A percentile compares a stretch with the other conserved stretches of the same genome.
Evolutionary conservation across 495 filamentous ascomycete species (phyloP).

Genomic region (Aspergillus funiculosus): DNA sequence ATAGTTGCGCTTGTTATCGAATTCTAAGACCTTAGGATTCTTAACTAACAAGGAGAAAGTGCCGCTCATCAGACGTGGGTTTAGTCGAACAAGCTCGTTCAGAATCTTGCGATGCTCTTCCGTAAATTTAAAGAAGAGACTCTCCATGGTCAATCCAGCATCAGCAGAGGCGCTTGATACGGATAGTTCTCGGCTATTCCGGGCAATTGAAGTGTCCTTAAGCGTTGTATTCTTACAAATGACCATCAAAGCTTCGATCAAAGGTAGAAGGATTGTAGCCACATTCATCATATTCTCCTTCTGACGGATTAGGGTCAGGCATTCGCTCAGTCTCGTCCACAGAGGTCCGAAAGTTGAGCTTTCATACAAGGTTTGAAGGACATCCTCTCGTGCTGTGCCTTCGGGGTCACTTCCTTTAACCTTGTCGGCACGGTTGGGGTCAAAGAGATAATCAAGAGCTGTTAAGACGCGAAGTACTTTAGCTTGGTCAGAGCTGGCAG

Average conservation of each 20-base stretch:
- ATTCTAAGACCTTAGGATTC: slow-evolving; percentile 97
- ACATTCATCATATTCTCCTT: slow-evolving; percentile 95
- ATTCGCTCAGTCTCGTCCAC: slow-evolving; percentile 92
- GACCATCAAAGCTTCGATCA: slow-evolving; percentile 97
- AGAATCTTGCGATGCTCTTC: slow-evolving; percentile 97
- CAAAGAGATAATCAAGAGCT: slow-evolving; percentile 92
- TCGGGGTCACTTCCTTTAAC: slow-evolving; percentile 51
- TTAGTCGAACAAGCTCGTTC: slow-evolving; percentile 94
- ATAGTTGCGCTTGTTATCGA: slow-evolving; percentile 99
- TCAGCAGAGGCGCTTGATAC: slow-evolving; percentile 74
- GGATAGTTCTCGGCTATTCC: slow-evolving; percentile 61
- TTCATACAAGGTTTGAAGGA: slow-evolving; percentile 82
- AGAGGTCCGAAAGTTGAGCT: slow-evolving; percentile 81
- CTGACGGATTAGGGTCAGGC: slow-evolving; percentile 78
- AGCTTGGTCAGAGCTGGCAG: slow-evolving; percentile 88
- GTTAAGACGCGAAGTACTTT: slow-evolving; percentile 92
- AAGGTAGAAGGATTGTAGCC: slow-evolving; percentile 85
- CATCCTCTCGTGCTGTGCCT: slow-evolving; percentile 58
- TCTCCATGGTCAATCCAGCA: slow-evolving; percentile 63
- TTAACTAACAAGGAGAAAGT: slow-evolving; percentile 93
- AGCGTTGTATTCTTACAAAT: slow-evolving; percentile 94
- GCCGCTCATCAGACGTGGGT: slow-evolving; percentile 96
- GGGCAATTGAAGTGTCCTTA: slow-evolving; percentile 58
- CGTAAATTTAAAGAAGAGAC: slow-evolving; percentile 95
- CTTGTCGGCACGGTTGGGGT: slow-evolving; percentile 57